These are phyloP conservation scores for Datura wrightii DNA, from an alignment of 257 asterid genomes.

Conservation along the genomic window DNA sequence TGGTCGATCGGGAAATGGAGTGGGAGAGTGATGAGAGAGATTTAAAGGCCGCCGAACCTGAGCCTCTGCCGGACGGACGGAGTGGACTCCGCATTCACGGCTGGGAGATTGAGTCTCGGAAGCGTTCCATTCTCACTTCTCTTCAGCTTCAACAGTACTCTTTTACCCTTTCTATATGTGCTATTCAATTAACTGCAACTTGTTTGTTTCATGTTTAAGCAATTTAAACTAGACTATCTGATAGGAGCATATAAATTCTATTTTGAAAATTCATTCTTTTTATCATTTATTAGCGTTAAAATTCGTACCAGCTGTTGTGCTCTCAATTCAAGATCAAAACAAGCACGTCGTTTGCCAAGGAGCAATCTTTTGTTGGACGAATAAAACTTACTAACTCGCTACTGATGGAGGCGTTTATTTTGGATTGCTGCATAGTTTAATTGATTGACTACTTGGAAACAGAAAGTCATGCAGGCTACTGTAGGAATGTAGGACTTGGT, in stretches of 20 bases:
- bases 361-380: neutral
- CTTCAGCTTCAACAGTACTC: slow-evolving; percentile 66
- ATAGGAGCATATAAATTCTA: neutral
- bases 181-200: slow-evolving; percentile 14
- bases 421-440: neutral
- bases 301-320: neutral
- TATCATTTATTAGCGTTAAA: neutral
- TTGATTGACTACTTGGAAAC: neutral
- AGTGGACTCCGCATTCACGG: slow-evolving; percentile 50
- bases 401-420: neutral
- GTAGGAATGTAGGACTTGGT: neutral
- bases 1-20: slow-evolving; percentile 40
- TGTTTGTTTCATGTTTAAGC: neutral
- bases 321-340: neutral
- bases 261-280: neutral
- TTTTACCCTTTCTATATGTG: neutral
- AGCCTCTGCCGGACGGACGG: slow-evolving; percentile 49
- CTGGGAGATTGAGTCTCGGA: slow-evolving; percentile 88
- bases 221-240: neutral
- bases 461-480: neutral
- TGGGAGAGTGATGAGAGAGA: slow-evolving; percentile 49
- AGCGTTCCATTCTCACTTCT: slow-evolving; percentile 82
- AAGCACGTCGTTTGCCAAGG: neutral
- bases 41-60: slow-evolving; percentile 54
- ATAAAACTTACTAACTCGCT: neutral